Base-by-base conservation (phyloP, 768 basidiomycete genomes). In the Candolleomyces efflorescens region DNA sequence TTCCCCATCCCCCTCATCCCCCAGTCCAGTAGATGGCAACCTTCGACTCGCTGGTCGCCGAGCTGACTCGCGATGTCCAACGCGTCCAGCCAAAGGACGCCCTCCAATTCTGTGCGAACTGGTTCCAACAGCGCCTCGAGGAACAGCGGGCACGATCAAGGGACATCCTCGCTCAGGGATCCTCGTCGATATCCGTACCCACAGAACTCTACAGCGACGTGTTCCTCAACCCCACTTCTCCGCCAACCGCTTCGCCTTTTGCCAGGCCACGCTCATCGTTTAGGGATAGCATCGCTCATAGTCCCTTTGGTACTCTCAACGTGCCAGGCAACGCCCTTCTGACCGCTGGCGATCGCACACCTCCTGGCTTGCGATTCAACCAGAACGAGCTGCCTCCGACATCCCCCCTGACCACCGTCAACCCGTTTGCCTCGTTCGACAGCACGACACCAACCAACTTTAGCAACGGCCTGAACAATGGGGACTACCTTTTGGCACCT, bases 41-140 rank as follows among this genome's bases (percentile, higher is more conserved):
- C 22, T 95, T 93, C 69, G 87, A 93, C 62, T 74, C 78, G 43
- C 89, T 98, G 61, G 78, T 97, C 61, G 80, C 77, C 56, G 94
- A 98, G 69, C 80, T 98, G 55, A 87, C 90, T 63, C 86, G 92
- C 68, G 95, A 96, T 70, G 84, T 83, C 44, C 80, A 90, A 44
- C 87, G 90, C 62, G 91, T 84, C 3, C 91, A 94, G 69, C 94
- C 96, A 20, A 86, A 83, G 65, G 96, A 98, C 68, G 84, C 88
- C 3, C 86, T 97, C 47, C 96, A 98, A 73, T 94, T 89, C 72
- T 92, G 89, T 66, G 86, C 95, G 48, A 93, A 87, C 66, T 98
- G 94, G 94, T 98, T 98, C 73, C 90, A 94, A 69, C 80, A 82
- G 60, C 84, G 91, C 55, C 78, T 95, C 51, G 89, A 93, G 62